phyloP scores from a whole-genome alignment of 192 early-diverging fungal genomes.

The Gaertneriomyces semiglobifer region DNA sequence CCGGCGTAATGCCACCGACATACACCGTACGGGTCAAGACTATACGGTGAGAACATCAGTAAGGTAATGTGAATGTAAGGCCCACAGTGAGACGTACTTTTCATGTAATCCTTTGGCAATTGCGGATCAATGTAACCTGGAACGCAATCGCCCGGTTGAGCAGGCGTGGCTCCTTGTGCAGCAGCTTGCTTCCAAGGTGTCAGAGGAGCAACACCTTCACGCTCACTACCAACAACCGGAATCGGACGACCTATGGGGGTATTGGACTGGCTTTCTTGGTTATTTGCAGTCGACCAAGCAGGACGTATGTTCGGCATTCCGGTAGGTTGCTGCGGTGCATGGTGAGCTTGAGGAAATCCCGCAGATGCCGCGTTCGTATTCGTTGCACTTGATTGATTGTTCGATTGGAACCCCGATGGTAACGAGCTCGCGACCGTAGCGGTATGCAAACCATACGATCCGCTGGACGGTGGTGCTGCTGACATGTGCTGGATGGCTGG shows the following conservation, averaged over 20 bases:
- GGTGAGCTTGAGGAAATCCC: too few relatives aligned
- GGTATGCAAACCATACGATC: too few relatives aligned
- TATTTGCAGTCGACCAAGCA: conserved; percentile 1
- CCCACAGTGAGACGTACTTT: conserved; percentile 31
- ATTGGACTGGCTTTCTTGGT: conserved; percentile 6
- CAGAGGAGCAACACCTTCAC: conserved; percentile 11
- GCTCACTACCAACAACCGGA: conserved; percentile 32
- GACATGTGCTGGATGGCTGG: too few relatives aligned
- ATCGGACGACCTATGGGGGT: conserved; percentile 30
- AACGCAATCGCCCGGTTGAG: conserved; percentile 21
- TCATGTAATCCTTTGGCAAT: conserved; percentile 38
- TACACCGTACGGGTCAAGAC: conserved; percentile 53
- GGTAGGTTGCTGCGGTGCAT: too few relatives aligned
- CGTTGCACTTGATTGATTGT: too few relatives aligned
- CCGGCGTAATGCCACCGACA: conserved; percentile 39
- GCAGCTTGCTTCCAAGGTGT: conserved; percentile 22
- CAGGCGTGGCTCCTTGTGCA: conserved; percentile 9
- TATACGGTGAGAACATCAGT: not conserved
- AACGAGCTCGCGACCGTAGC: too few relatives aligned
- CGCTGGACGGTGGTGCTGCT: too few relatives aligned
- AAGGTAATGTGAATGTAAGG: not conserved
- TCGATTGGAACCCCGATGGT: too few relatives aligned
- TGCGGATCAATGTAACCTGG: conserved; percentile 27
- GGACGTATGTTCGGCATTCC: too few relatives aligned
- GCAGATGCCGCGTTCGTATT: too few relatives aligned